Percentiles rank a stretch among this genome's conserved stretches.
Evolutionary conservation across 805 yeast genomes (phyloP).

Genomic region (Citeromyces matritensis): DNA sequence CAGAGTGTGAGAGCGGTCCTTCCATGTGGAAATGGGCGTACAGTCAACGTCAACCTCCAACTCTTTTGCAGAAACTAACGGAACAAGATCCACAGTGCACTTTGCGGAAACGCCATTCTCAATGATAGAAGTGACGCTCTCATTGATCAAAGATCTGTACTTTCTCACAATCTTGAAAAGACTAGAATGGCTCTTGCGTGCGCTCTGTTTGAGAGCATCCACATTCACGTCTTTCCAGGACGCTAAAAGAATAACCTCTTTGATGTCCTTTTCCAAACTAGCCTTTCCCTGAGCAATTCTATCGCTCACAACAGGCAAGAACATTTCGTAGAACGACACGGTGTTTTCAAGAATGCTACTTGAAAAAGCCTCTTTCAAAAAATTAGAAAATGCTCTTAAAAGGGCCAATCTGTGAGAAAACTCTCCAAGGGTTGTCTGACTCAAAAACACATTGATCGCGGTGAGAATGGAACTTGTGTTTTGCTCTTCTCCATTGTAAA

Average conservation of each 20-base stretch:
- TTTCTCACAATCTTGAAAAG: conserved; percentile 76
- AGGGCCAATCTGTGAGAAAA: conserved; percentile 42
- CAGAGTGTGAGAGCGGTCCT: conserved; percentile 38
- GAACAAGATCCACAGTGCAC: conserved; percentile 1
- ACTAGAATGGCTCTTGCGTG: conserved; percentile 73
- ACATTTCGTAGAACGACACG: conserved; percentile 53
- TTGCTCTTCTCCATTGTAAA: conserved; percentile 20
- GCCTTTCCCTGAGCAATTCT: conserved; percentile 29
- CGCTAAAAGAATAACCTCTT: conserved; percentile 77
- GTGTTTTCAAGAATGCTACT: conserved; percentile 24
- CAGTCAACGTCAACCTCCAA: conserved; percentile 9
- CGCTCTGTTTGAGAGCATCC: conserved; percentile 87
- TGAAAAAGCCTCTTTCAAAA: conserved; percentile 15
- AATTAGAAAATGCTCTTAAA: conserved; percentile 48
- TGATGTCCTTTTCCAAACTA: conserved; percentile 59
- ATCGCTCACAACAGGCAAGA: conserved; percentile 29
- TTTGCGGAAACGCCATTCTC: conserved; percentile 35
- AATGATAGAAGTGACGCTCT: conserved; percentile 35
- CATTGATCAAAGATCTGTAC: conserved; percentile 49
- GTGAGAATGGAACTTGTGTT: conserved; percentile 22
- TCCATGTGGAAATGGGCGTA: conserved; percentile 28
- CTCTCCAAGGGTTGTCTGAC: conserved; percentile 70
- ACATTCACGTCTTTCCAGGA: conserved; percentile 96
- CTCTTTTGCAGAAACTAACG: not conserved
- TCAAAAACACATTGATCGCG: conserved; percentile 61